These are phyloP conservation scores for Eurotiales sp. DNA, from an alignment of 2,329 filamentous ascomycete species.

Conservation along the genomic window DNA sequence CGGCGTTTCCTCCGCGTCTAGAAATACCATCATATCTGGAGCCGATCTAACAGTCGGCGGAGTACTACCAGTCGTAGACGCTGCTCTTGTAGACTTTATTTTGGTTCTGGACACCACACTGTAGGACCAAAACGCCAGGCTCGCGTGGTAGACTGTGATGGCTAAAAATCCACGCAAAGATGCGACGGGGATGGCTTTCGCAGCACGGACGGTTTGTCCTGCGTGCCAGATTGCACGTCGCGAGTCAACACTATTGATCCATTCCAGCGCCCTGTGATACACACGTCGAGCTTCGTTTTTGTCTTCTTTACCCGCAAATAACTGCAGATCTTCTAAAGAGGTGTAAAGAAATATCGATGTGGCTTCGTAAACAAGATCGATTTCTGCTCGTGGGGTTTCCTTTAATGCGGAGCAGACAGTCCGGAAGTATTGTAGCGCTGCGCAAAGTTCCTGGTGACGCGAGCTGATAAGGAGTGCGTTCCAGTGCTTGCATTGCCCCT, in stretches of 20 bases:
- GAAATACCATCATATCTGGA: neutral
- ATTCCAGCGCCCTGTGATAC: neutral
- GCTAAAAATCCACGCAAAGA: neutral
- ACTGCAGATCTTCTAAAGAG: slow-evolving; percentile 31
- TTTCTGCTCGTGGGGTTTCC: slow-evolving; percentile 21
- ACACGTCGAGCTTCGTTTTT: neutral
- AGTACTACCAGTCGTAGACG: neutral
- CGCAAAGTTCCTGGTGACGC: slow-evolving; percentile 61
- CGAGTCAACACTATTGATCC: neutral
- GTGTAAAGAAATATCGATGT: slow-evolving; percentile 37
- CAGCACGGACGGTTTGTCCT: slow-evolving; percentile 10
- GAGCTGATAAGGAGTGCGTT: slow-evolving; percentile 48
- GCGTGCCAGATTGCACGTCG: slow-evolving; percentile 15
- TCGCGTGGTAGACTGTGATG: slow-evolving; percentile 1
- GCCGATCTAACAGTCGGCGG: neutral
- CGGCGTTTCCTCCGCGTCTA: neutral
- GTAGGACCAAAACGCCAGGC: slow-evolving; percentile 1
- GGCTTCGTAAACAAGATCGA: slow-evolving; percentile 31
- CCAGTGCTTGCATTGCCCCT: slow-evolving; percentile 36
- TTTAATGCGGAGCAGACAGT: slow-evolving; percentile 22
- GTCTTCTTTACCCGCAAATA: neutral
- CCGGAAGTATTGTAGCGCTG: slow-evolving; percentile 52
- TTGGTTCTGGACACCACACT: neutral
- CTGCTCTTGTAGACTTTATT: neutral
- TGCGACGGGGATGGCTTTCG: neutral